Percentiles rank a stretch among this genome's conserved stretches.
Evolutionary conservation across 163 green algal genomes (phyloP).

Genomic region (Scenedesmus sp.): DNA sequence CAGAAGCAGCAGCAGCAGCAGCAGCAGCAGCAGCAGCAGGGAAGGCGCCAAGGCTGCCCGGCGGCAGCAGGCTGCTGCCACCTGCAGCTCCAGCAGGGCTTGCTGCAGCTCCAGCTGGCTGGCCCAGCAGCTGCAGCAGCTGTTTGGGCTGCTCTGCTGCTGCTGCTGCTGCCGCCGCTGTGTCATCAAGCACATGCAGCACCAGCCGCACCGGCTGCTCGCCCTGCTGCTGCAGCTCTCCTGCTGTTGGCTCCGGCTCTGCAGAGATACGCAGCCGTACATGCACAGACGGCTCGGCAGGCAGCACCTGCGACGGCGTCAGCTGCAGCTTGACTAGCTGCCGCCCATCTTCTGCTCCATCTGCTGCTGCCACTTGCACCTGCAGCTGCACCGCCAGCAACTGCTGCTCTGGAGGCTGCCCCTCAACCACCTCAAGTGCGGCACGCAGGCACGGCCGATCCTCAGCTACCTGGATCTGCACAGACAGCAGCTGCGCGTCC

Average conservation of each 20-base stretch:
- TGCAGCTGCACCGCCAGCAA: neutral
- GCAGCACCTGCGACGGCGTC: neutral
- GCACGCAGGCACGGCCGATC: neutral
- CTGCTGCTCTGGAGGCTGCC: neutral
- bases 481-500: neutral
- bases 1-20: neutral
- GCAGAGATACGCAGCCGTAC: conserved; percentile 6
- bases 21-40: conserved; percentile 18
- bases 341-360: neutral
- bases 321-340: neutral
- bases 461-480: neutral
- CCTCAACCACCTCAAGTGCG: neutral
- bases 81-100: neutral
- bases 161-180: conserved; percentile 1
- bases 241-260: neutral
- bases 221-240: neutral
- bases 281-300: neutral
- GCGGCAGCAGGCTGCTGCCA: conserved; percentile 4
- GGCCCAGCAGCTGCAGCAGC: conserved; percentile 24
- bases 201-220: conserved; percentile 18
- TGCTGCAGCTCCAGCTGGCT: neutral
- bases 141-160: neutral
- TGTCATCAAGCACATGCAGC: neutral
- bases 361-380: neutral
- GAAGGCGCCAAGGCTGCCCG: neutral